Base-by-base conservation (phyloP, 768 basidiomycete genomes). In the Leccinum subgranulosum region DNA sequence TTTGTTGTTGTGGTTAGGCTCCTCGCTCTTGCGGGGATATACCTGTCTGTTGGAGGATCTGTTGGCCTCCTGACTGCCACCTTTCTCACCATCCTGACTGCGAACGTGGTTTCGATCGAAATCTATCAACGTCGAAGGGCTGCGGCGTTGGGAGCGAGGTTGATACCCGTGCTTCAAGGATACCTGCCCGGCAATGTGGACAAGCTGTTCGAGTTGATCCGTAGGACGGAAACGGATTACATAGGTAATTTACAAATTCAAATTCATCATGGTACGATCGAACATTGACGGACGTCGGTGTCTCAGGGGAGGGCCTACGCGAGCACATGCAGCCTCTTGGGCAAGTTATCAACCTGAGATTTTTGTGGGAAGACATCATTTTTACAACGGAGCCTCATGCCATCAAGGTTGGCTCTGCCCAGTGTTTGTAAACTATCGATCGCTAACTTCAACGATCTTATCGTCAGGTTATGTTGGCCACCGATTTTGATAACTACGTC, bases 341-440 rank as follows among this genome's bases (percentile, higher is more conserved):
- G 17, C 70, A 49, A 23, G 65, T 56, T 48, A 52, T 78, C 54
- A 83, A 85, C 60, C 21, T 83, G 56, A 68, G 76, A 6, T 66
- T 80, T 33, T 54, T 84, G 19, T 84, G 82, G 80, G 74, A 76
- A 19, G 76, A 81, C 56, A 28, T 79, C 21, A 63, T 83, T 39
- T 56, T 85, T 31, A 85, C 85, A 0, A 68, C 70, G 0, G 77
- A 74, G 23, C 84, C 85, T 0, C 79, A 84, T 48, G 73, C 83
- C 34, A 60, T 78, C 33, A 79, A 78, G 64, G 75, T 72, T 6
- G 9, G 62, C 31, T 28, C 17, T 19, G 6, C 12, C n/a, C n/a
- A n/a, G n/a, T 21, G 11, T 41, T 46, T 8, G 19, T 21, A 23
- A 25, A 25, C 0, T 19, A 48, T 21, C 4, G 3, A 39, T 12